These are phyloP conservation scores for Talaromyces marneffei DNA, from an alignment of 2,329 filamentous ascomycete genomes.

Conservation along the genomic window DNA sequence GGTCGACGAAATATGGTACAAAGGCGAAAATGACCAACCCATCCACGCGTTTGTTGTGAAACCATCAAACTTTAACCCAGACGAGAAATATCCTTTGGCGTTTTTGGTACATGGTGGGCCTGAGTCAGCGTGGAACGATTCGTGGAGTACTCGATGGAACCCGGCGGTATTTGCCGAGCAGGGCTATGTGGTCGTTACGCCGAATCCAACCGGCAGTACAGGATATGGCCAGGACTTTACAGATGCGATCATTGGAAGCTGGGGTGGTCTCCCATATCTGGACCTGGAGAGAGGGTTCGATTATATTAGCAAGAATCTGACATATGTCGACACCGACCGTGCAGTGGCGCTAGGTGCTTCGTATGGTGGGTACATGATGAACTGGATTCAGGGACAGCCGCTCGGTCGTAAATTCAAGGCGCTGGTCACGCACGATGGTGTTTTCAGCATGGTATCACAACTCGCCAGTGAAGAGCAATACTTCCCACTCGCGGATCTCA, in stretches of 20 bases:
- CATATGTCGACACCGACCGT: conserved; percentile 49
- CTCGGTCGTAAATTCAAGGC: conserved; percentile 53
- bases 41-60: conserved; percentile 45
- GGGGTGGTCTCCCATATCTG: conserved; percentile 51
- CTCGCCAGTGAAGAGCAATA: conserved; percentile 50
- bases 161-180: conserved; percentile 54
- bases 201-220: conserved; percentile 54
- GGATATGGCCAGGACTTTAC: conserved; percentile 53
- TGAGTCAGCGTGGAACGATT: conserved; percentile 47
- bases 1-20: conserved; percentile 43
- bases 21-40: conserved; percentile 39
- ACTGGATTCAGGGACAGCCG: conserved; percentile 53
- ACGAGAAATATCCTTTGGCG: conserved; percentile 48
- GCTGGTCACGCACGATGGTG: conserved; percentile 51
- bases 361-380: conserved; percentile 58
- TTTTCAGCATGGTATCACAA: conserved; percentile 41
- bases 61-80: conserved; percentile 41
- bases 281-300: conserved; percentile 53
- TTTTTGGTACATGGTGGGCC: conserved; percentile 53
- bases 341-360: conserved; percentile 50
- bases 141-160: conserved; percentile 53
- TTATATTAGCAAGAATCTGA: conserved; percentile 45
- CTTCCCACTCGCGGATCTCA: conserved; percentile 50
- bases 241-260: conserved; percentile 47
- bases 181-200: conserved; percentile 55